Evolutionary conservation across 169 alveolate species (phyloP), one percentile per base, ranked within the genome.

Genomic region (Sarcocystis neurona): DNA sequence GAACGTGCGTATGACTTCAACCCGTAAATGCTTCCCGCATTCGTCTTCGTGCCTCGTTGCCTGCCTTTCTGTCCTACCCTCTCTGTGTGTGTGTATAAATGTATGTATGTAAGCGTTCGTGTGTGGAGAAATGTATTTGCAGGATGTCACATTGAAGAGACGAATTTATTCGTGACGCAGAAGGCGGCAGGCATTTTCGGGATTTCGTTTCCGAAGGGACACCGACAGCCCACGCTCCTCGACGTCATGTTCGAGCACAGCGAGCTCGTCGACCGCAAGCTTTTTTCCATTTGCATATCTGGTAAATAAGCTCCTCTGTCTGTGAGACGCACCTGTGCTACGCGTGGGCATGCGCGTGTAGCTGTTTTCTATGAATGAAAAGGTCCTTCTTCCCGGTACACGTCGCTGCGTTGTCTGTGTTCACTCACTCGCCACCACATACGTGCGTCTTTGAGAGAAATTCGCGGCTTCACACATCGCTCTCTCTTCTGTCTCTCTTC

Each of bases 141-240:
- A 66, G 98, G 97, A 0, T 96, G 98, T 75, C 96, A 95, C 41
- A 74, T 89, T 8, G 85, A 56, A 37, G 98, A 96, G 90, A 95
- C 96, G 43, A 88, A 95, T 53, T 86, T 95, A 89, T 96, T 96
- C 84, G 89, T 68, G 41, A 91, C 97, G 20, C 95, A 96, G 90
- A 87, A 89, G 84, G 98, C 97, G 6, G 96, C 95, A 91, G 98
- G 98, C 0, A 96, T 96, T 37, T 84, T 96, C 89, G 98, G 98
- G 41, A 53, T 88, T 75, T 27, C 91, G 94, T 39, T 94, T 91
- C 79, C 88, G 48, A 77, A 43, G 78, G 91, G 46, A n/a, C 50
- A 23, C 41, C 82, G 37, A 47, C 91, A 75, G 89, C 77, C 82
- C 8, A 94, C 95, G 15, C 88, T 94, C 37, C 58, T 92, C 43